Evolutionary conservation across 2,329 filamentous ascomycete genomes (phyloP), one percentile per base, ranked within the genome.

Genomic region (Ascochyta fabae): DNA sequence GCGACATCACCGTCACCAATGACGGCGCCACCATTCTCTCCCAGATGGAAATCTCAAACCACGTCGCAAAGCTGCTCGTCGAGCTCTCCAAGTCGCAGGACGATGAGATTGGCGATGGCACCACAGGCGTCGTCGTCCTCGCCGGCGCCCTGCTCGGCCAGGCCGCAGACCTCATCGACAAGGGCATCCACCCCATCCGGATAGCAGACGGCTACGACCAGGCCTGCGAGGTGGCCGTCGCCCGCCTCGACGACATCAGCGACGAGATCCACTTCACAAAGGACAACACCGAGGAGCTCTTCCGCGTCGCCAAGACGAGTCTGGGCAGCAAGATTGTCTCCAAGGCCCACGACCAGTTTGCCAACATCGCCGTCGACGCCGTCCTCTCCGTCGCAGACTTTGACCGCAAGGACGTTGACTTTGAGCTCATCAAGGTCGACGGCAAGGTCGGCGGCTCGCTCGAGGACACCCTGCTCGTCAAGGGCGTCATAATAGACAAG

Each of bases 321-420:
- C 80, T 99, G 75, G 95, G 96, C 67, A 96, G 92, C 84, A 99
- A 99, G 83, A 99, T 99, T 74, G 95, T 99, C 45, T 98, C 93
- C 75, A 99, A 97, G 80, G 91, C 95, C 38, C 95, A 99, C 79
- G 94, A 98, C 78, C 94, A 98, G 76, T 99, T 99, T 74, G 90
- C 95, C 72, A 89, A 96, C 66, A 99, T 99, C 71, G 95, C 95
- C 49, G 92, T 99, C 41, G 95, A 99, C 73, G 96, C 95, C 39
- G 94, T 99, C 45, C 85, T 99, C 57, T 96, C 93, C 2, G 96
- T 99, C 56, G 95, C 95, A 48, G 95, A 99, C 75, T 83, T 99
- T 51, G 92, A 97, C 74, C 89, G 93, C 64, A 96, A 92, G 80
- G 95, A 99, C 72, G 96, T 99, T 58, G 93, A 99, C 75, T 99